These are phyloP conservation scores for Colletotrichum sidae DNA, from an alignment of 2,329 filamentous ascomycete genomes.

Conservation along the genomic window DNA sequence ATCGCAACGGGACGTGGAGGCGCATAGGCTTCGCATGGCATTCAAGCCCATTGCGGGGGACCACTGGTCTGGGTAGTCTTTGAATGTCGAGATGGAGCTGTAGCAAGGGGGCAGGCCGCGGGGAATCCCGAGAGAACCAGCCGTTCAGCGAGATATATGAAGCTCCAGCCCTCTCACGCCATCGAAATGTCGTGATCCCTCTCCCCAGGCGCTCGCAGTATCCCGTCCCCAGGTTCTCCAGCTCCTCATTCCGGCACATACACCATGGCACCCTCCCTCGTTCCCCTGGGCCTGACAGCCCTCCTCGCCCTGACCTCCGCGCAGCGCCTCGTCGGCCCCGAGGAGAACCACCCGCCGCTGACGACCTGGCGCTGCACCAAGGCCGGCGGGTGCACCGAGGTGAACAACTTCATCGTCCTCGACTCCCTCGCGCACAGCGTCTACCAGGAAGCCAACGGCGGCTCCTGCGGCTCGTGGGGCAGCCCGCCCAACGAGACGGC, in stretches of 20 bases:
- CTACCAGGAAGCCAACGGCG: slow-evolving; percentile 51
- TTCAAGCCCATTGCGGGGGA: neutral
- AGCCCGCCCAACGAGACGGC: slow-evolving; percentile 52
- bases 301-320: slow-evolving; percentile 45
- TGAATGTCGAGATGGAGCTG: neutral
- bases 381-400: slow-evolving; percentile 58
- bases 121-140: neutral
- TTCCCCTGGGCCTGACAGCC: slow-evolving; percentile 31
- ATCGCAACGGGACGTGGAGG: slow-evolving; percentile 8
- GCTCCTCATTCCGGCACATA: neutral
- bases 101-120: neutral
- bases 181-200: neutral
- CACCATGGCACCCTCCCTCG: slow-evolving; percentile 27
- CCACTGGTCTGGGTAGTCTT: neutral
- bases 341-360: slow-evolving; percentile 63
- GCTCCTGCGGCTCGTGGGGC: slow-evolving; percentile 48
- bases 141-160: slow-evolving; percentile 22
- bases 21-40: neutral
- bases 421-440: slow-evolving; percentile 60
- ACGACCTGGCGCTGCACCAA: slow-evolving; percentile 65
- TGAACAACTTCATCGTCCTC: slow-evolving; percentile 61
- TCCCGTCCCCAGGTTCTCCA: neutral
- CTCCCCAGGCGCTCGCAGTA: neutral
- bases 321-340: slow-evolving; percentile 52
- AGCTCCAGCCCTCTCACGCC: neutral